Base-by-base conservation (phyloP, 495 filamentous ascomycete genomes). In the Choiromyces venosus region DNA sequence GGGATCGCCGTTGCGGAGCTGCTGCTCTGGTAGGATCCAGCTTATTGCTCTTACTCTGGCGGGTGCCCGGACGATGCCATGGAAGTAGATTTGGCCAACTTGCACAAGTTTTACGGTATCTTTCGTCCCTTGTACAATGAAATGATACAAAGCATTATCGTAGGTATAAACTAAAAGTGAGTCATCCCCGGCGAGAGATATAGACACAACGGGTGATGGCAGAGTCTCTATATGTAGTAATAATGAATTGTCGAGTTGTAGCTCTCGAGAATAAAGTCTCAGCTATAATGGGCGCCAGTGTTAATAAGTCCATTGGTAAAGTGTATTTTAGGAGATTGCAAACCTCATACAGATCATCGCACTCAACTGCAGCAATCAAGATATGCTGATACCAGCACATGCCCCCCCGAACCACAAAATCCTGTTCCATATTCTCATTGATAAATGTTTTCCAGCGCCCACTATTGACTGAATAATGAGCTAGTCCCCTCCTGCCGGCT, bases 361-460 rank as follows among this genome's bases (percentile, higher is more conserved):
- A 88, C 81, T 98, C 96, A 39, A 97, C 90, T n/a, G 94, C 93
- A 61, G 93, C 93, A 72, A 99, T 92, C 25, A 99, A 83, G 35
- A 98, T 92, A 82, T 99, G 96, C 71, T 96, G 94, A 79, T 94
- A 92, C 96, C 96, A 99, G 78, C 93, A 97, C 93, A 99, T 96
- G 0, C 96, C 96, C 35, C 96, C 96, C 74, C 94, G 86, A 35
- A 99, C 92, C 36, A 92, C 87, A 80, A 99, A 98, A 46, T 92
- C 91, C 75, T 95, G 93, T 79, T 97, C 94, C 77, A 90, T 87
- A 64, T 85, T 88, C 36, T 89, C 86, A 77, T 95, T 92, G 69
- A 90, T 88, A 82, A 98, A 98, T 0, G 90, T 94, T 80, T 95
- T 97, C 96, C 96, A 99, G 72, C 96, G 88, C 36, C 94, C 92